phyloP scores from a whole-genome alignment of 805 yeast genomes.

The Candida quercuum region DNA sequence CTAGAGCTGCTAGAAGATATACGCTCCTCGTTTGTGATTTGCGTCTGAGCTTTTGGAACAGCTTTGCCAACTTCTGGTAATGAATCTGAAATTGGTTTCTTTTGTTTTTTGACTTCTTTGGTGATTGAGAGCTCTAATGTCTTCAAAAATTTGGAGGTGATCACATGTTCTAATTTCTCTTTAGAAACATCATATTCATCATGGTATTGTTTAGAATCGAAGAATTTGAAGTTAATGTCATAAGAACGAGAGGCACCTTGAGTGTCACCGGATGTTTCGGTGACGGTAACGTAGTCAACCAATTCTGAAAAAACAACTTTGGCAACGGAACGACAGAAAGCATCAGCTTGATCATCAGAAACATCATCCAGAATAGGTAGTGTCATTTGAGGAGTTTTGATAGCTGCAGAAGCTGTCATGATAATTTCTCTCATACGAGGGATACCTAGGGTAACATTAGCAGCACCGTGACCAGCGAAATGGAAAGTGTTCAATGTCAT shows the following conservation, averaged over 20 bases:
- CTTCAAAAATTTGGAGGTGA: slow-evolving; percentile 59
- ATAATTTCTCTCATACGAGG: slow-evolving; percentile 99
- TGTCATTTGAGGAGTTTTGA: slow-evolving; percentile 99
- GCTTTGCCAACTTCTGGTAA: slow-evolving; percentile 68
- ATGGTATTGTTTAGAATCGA: slow-evolving; percentile 68
- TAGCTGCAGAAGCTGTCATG: slow-evolving; percentile 95
- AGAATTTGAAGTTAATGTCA: slow-evolving; percentile 69
- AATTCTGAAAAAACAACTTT: slow-evolving; percentile 83
- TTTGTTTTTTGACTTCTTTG: slow-evolving; percentile 80
- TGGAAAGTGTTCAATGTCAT: slow-evolving; percentile 97
- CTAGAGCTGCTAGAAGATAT: slow-evolving; percentile 29
- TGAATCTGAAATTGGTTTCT: slow-evolving; percentile 43
- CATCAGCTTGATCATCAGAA: slow-evolving; percentile 80
- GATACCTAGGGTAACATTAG: slow-evolving; percentile 97
- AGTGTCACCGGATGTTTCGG: slow-evolving; percentile 77
- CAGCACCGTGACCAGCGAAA: slow-evolving; percentile 99
- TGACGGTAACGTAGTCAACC: slow-evolving; percentile 76
- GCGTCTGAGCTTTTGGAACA: slow-evolving; percentile 50
- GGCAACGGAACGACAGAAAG: slow-evolving; percentile 87
- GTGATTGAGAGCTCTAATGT: slow-evolving; percentile 67
- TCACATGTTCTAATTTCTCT: slow-evolving; percentile 67
- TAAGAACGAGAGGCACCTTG: slow-evolving; percentile 60
- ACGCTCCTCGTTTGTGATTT: slow-evolving; percentile 32
- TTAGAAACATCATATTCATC: slow-evolving; percentile 85
- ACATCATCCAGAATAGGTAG: slow-evolving; percentile 80